A percentile compares a stretch with the other conserved stretches of the same genome.
These are phyloP conservation scores for Ophiostoma australiae DNA, from an alignment of 2,329 filamentous ascomycete genomes.

Conservation along the genomic window DNA sequence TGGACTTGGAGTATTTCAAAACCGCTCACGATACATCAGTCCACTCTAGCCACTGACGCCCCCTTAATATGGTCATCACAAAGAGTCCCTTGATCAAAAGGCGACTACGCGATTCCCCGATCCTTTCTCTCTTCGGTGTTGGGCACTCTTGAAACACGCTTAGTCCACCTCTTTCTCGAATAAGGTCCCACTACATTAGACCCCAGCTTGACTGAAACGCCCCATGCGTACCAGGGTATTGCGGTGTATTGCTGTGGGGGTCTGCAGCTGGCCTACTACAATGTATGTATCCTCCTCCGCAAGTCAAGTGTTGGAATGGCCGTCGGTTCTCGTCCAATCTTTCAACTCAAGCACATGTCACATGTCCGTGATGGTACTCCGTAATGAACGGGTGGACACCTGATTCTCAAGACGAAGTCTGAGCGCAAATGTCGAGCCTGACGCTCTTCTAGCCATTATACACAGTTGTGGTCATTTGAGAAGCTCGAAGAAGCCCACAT, in stretches of 20 bases:
- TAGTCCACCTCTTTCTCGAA: neutral
- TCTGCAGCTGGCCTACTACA: no score
- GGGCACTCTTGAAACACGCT: conserved; percentile 4
- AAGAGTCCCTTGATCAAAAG: neutral
- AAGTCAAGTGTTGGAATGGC: neutral
- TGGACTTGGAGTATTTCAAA: neutral
- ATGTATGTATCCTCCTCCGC: no score
- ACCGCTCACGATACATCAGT: neutral
- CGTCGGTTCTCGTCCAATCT: neutral
- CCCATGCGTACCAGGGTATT: neutral
- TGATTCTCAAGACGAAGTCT: neutral
- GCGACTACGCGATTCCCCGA: neutral
- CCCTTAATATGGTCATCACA: neutral
- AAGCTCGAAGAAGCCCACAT: neutral
- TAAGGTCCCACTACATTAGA: neutral
- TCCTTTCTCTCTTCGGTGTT: neutral
- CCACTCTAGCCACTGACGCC: neutral
- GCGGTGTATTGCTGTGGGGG: no score
- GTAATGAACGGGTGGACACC: neutral
- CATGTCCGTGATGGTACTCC: no score
- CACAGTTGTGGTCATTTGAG: no score
- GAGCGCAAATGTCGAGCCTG: neutral
- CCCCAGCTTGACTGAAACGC: conserved; percentile 15
- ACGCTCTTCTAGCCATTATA: neutral
- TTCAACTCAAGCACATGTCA: neutral